These are phyloP conservation scores for Helianthus tuberosus DNA, from an alignment of 129 eudicot genomes.

Conservation along the genomic window DNA sequence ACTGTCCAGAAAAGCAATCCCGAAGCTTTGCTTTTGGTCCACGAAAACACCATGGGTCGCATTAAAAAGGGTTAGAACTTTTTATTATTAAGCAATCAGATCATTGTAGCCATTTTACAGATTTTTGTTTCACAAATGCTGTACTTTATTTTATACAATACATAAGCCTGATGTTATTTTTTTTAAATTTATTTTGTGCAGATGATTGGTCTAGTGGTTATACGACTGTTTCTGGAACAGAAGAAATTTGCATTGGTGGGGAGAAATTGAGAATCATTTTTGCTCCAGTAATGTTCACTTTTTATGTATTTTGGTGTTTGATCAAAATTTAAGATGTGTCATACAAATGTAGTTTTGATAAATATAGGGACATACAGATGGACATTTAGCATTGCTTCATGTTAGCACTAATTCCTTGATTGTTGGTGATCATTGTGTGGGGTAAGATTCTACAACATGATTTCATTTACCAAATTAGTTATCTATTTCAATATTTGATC, in stretches of 20 bases:
- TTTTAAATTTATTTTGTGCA: conserved; percentile 29
- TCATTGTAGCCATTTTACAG: background rate
- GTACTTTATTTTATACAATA: background rate
- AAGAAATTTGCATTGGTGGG: conserved; percentile 85
- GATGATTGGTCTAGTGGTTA: conserved; percentile 77
- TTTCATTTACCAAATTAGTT: conserved; percentile 1
- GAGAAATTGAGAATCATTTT: conserved; percentile 65
- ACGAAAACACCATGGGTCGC: conserved; percentile 73
- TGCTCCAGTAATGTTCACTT: conserved; percentile 65
- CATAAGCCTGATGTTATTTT: background rate
- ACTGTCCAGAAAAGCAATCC: conserved; percentile 80
- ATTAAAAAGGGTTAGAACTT: conserved; percentile 57
- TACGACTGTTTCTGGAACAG: conserved; percentile 67
- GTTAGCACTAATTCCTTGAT: conserved; percentile 74
- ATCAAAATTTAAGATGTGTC: conserved; percentile 9
- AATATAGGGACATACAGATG: conserved; percentile 94
- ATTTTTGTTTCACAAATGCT: background rate
- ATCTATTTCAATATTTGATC: background rate
- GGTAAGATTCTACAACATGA: conserved; percentile 53
- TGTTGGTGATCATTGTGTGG: conserved; percentile 97
- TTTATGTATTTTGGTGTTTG: background rate
- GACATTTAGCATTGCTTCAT: conserved; percentile 91
- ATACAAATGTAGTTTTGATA: conserved; percentile 10
- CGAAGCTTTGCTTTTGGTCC: conserved; percentile 83
- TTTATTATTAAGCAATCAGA: background rate